Conservation (phyloP, 345 rosid species). For the Eutrema yunnanense region DNA sequence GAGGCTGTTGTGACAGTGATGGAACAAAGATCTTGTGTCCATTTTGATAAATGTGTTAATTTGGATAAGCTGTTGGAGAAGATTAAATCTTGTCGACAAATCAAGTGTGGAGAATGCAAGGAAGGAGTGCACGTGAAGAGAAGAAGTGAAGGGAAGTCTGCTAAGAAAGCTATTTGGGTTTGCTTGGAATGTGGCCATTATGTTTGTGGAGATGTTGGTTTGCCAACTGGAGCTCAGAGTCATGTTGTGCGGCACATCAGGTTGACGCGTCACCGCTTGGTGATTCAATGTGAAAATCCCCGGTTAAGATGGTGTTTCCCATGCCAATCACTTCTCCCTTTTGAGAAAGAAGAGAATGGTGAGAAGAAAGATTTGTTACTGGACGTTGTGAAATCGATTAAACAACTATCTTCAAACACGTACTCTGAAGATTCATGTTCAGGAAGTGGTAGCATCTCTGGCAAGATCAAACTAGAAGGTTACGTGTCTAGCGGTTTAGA, state of each 20-base stretch:
- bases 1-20: constrained; percentile 23
- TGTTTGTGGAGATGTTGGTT: constrained; percentile 79
- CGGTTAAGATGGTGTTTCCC: constrained; percentile 83
- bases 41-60: constrained; percentile 52
- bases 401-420: constrained; percentile 27
- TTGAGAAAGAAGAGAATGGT: constrained; percentile 60
- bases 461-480: constrained; percentile 37
- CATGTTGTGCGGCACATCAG: constrained; percentile 69
- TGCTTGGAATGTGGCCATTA: constrained; percentile 89
- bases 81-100: constrained; percentile 38
- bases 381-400: constrained; percentile 54
- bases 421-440: constrained; percentile 20
- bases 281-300: constrained; percentile 71
- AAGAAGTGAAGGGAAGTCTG: not conserved
- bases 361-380: constrained; percentile 43
- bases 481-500: not conserved
- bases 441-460: constrained; percentile 45
- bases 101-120: constrained; percentile 67
- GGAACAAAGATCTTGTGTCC: constrained; percentile 47
- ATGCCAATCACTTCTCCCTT: constrained; percentile 52
- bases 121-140: constrained; percentile 40
- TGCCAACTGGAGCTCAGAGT: constrained; percentile 64
- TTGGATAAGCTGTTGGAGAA: constrained; percentile 47
- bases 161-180: constrained; percentile 68
- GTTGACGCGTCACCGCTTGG: constrained; percentile 58